Percentiles rank a stretch among this genome's conserved stretches.
These are phyloP conservation scores for Sporothrix sp. DNA, from an alignment of 2,329 filamentous ascomycete genomes.

Conservation along the genomic window DNA sequence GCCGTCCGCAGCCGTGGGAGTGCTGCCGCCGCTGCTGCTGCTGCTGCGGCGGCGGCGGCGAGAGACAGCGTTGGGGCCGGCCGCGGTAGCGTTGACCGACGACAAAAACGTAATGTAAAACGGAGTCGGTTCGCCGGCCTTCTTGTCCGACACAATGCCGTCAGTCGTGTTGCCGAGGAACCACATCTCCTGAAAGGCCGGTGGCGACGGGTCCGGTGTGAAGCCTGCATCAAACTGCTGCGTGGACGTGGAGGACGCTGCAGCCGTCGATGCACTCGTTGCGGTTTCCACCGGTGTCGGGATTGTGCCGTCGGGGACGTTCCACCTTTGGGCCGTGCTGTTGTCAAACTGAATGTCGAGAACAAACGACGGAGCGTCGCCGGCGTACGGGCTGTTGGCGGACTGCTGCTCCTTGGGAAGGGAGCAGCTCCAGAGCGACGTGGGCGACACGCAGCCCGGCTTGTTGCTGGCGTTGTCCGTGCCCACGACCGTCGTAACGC, in stretches of 20 bases:
- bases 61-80: slow-evolving; percentile 22
- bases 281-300: slow-evolving; percentile 12
- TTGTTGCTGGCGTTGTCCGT: slow-evolving; percentile 56
- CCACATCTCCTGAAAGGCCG: slow-evolving; percentile 57
- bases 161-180: slow-evolving; percentile 87
- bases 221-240: slow-evolving; percentile 26
- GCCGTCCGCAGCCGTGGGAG: slow-evolving; percentile 23
- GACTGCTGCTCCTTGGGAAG: slow-evolving; percentile 69
- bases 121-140: slow-evolving; percentile 76
- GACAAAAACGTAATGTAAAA: slow-evolving; percentile 72
- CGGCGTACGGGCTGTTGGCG: slow-evolving; percentile 50
- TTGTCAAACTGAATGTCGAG: slow-evolving; percentile 69
- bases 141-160: slow-evolving; percentile 51
- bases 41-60: too few relatives aligned
- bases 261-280: not conserved
- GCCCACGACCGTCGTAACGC: slow-evolving; percentile 67
- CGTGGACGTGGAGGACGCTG: not conserved
- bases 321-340: slow-evolving; percentile 42
- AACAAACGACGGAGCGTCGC: slow-evolving; percentile 67
- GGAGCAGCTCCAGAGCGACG: slow-evolving; percentile 77
- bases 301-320: slow-evolving; percentile 31
- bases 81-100: slow-evolving; percentile 28
- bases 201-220: slow-evolving; percentile 45
- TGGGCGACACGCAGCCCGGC: slow-evolving; percentile 59
- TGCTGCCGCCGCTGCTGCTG: too few relatives aligned